These are phyloP conservation scores for Periconia sp. DNA, from an alignment of 2,329 filamentous ascomycete species.

Conservation along the genomic window DNA sequence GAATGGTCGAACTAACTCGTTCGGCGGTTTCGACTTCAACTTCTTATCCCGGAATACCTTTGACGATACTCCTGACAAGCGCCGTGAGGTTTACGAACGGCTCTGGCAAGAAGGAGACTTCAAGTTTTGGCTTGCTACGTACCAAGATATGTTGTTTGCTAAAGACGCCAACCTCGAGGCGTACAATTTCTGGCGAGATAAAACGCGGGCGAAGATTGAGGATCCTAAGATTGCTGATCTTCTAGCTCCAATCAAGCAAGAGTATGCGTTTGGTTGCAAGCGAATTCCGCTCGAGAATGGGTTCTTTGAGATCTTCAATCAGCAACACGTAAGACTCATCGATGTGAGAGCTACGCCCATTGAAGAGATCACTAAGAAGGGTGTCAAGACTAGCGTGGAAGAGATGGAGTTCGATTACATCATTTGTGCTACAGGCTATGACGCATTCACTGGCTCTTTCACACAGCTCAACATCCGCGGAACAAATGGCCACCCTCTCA, in stretches of 20 bases:
- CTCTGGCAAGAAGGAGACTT: slow-evolving; percentile 28
- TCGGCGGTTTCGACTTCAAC: slow-evolving; percentile 26
- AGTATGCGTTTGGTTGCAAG: slow-evolving; percentile 29
- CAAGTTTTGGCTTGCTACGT: slow-evolving; percentile 32
- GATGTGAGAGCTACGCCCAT: slow-evolving; percentile 47
- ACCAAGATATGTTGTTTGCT: slow-evolving; percentile 44
- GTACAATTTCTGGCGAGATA: slow-evolving; percentile 53
- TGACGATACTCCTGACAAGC: no score
- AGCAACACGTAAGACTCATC: slow-evolving; percentile 57
- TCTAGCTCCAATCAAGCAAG: slow-evolving; percentile 46
- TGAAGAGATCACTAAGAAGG: slow-evolving; percentile 26
- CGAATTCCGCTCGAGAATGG: slow-evolving; percentile 31
- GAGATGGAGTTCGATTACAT: slow-evolving; percentile 61
- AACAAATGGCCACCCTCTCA: slow-evolving; percentile 27
- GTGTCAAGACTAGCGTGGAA: slow-evolving; percentile 55
- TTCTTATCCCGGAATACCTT: slow-evolving; percentile 25
- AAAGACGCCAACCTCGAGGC: slow-evolving; percentile 47
- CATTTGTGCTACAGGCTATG: slow-evolving; percentile 53
- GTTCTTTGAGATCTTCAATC: slow-evolving; percentile 48
- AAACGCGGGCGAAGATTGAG: slow-evolving; percentile 44
- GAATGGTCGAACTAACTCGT: slow-evolving; percentile 15
- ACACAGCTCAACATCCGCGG: slow-evolving; percentile 44
- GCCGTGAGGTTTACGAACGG: slow-evolving; percentile 20
- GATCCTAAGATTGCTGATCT: slow-evolving; percentile 46
- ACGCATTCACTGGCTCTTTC: slow-evolving; percentile 46